Percentiles rank a stretch among this genome's conserved stretches.
phyloP scores from a whole-genome alignment of 768 basidiomycete genomes.

The Hygrophorus russula region DNA sequence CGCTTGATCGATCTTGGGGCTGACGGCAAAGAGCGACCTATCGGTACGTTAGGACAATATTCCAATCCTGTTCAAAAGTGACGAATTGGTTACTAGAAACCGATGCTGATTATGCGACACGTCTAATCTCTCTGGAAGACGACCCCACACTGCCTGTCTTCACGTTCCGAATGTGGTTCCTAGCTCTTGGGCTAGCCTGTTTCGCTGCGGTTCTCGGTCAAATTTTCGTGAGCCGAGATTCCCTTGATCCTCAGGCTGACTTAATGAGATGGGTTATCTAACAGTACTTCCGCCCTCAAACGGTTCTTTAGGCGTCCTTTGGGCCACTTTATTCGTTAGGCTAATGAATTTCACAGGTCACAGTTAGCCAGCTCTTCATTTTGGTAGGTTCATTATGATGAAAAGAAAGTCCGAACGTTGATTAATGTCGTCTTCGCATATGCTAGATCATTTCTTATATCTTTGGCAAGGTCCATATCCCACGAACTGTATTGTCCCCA shows the following conservation, averaged over 20 bases:
- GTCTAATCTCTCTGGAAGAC: conserved; percentile 42
- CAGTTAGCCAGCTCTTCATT: no score
- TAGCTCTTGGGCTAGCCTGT: conserved; percentile 43
- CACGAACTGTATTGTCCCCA: no score
- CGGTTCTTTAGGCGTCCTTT: no score
- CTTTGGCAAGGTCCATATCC: no score
- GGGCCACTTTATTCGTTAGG: no score
- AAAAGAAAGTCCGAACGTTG: no score
- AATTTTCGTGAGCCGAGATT: conserved; percentile 27
- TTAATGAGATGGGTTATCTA: no score
- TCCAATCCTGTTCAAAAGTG: no score
- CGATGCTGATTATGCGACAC: conserved; percentile 33
- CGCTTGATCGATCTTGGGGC: conserved; percentile 23
- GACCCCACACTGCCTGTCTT: conserved; percentile 37
- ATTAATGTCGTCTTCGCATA: no score
- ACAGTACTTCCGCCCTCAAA: no score
- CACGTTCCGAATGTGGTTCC: conserved; percentile 47
- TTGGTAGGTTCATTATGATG: conserved; percentile 18
- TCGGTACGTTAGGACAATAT: conserved; percentile 12
- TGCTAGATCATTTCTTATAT: no score
- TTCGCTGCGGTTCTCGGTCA: conserved; percentile 43
- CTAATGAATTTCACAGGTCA: no score
- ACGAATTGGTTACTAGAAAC: conserved; percentile 5
- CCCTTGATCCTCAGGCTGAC: not conserved
- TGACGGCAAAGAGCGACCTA: conserved; percentile 28